Percentiles rank a stretch among this genome's conserved stretches.
Conservation (phyloP, 768 basidiomycete genomes). For the Trametes coccinea region DNA sequence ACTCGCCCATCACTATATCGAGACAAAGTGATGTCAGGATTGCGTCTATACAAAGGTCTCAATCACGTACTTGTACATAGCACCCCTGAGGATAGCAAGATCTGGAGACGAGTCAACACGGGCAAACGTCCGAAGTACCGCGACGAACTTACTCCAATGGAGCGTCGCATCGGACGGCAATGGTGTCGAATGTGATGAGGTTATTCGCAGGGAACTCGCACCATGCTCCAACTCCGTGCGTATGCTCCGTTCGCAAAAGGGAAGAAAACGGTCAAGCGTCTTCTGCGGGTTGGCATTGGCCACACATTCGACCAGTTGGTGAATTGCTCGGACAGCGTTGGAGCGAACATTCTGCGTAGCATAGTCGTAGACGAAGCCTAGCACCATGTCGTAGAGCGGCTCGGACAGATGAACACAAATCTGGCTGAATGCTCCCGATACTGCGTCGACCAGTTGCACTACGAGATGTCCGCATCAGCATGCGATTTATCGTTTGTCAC, state of each 20-base stretch:
- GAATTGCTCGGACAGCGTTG: slow-evolving; percentile 85
- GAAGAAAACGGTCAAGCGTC: slow-evolving; percentile 76
- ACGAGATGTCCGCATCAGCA: neutral
- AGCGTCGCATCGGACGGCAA: slow-evolving; percentile 82
- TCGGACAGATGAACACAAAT: slow-evolving; percentile 77
- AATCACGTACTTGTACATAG: slow-evolving; percentile 69
- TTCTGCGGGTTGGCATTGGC: slow-evolving; percentile 78
- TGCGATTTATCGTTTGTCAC: too few relatives aligned
- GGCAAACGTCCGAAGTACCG: neutral
- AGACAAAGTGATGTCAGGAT: neutral
- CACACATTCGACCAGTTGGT: slow-evolving; percentile 83
- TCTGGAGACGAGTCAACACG: slow-evolving; percentile 40
- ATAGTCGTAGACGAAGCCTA: slow-evolving; percentile 84
- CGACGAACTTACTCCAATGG: slow-evolving; percentile 70
- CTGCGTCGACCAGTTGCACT: slow-evolving; percentile 78
- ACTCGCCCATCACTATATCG: slow-evolving; percentile 51
- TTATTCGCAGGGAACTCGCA: slow-evolving; percentile 73
- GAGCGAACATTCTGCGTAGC: slow-evolving; percentile 77
- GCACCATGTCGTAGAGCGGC: slow-evolving; percentile 72
- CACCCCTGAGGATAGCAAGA: slow-evolving; percentile 73
- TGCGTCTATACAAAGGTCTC: neutral
- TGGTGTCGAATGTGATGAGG: slow-evolving; percentile 60
- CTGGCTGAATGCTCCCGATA: slow-evolving; percentile 72
- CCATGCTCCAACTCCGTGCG: slow-evolving; percentile 79
- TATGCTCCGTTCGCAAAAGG: slow-evolving; percentile 71